A percentile compares a stretch with the other conserved stretches of the same genome.
Evolutionary conservation across 495 filamentous ascomycete species (phyloP).

Genomic region (Stereocaulon alpinum): DNA sequence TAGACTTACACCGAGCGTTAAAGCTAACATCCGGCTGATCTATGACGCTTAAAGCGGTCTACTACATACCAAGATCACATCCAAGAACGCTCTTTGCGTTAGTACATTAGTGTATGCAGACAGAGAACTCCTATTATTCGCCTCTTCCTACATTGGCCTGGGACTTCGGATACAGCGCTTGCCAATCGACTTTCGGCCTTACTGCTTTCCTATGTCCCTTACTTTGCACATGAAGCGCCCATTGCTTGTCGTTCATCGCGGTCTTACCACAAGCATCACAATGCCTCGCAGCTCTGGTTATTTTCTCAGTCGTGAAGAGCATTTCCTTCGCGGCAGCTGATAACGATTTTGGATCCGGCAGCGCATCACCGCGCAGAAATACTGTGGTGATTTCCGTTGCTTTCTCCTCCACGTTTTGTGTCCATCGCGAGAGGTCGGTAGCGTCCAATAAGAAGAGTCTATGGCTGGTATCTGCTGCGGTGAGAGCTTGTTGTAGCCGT

Average conservation of each 20-base stretch:
- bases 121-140: neutral
- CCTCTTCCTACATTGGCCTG: neutral
- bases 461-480: conserved; percentile 37
- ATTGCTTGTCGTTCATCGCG: conserved; percentile 58
- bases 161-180: conserved; percentile 14
- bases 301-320: conserved; percentile 35
- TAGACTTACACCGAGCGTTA: too few species aligned
- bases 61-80: too few species aligned
- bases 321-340: conserved; percentile 49
- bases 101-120: too few species aligned
- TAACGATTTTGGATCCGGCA: conserved; percentile 51
- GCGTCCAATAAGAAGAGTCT: conserved; percentile 68
- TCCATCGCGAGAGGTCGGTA: conserved; percentile 49
- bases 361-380: conserved; percentile 45
- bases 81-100: too few species aligned
- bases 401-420: conserved; percentile 46
- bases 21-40: too few species aligned
- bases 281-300: conserved; percentile 36
- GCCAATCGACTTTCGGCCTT: conserved; percentile 18
- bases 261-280: conserved; percentile 69
- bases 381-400: conserved; percentile 48
- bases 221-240: conserved; percentile 64
- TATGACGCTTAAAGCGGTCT: too few species aligned
- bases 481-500: conserved; percentile 59
- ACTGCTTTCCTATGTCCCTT: conserved; percentile 45